phyloP scores from a whole-genome alignment of 2,329 filamentous ascomycete genomes.

The Fusarium irregulare region DNA sequence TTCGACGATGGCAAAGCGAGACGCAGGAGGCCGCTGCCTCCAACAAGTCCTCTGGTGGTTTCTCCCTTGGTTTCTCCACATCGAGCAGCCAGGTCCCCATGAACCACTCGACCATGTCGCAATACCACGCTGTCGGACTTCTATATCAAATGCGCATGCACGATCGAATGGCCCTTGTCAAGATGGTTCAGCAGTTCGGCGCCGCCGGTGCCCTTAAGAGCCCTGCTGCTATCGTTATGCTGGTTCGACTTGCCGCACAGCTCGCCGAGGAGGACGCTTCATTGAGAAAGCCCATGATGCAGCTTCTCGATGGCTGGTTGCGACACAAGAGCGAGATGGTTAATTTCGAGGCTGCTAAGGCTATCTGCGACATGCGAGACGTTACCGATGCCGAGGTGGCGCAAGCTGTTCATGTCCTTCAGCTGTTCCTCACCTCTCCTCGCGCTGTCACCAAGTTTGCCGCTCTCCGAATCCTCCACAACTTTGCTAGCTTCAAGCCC shows the following conservation, averaged over 20 bases:
- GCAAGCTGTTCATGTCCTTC: conserved; percentile 93
- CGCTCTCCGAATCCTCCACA: conserved; percentile 94
- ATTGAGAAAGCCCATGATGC: conserved; percentile 95
- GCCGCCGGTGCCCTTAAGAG: conserved; percentile 93
- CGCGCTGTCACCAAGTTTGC: conserved; percentile 97
- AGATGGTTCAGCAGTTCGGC: conserved; percentile 99
- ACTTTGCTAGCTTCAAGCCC: conserved; percentile 96
- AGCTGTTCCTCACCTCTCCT: conserved; percentile 96
- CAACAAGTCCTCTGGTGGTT: conserved; percentile 87
- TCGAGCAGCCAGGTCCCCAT: conserved; percentile 79
- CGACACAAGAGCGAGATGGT: conserved; percentile 99
- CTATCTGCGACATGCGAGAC: conserved; percentile 94
- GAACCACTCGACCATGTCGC: conserved; percentile 96
- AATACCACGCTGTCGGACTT: conserved; percentile 97
- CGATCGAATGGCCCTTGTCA: conserved; percentile 97
- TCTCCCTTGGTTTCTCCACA: conserved; percentile 90
- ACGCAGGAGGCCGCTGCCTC: conserved; percentile 95
- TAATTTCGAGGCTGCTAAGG: conserved; percentile 98
- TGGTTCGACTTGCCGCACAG: conserved; percentile 92
- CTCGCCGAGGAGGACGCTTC: conserved; percentile 92
- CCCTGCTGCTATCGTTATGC: conserved; percentile 89
- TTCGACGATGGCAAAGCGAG: conserved; percentile 97
- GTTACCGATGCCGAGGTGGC: conserved; percentile 91
- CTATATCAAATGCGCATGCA: conserved; percentile 98
- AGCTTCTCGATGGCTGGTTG: conserved; percentile 94